Evolutionary conservation across 768 basidiomycete genomes (phyloP), one percentile per base, ranked within the genome.

Genomic region (Russula emetica): DNA sequence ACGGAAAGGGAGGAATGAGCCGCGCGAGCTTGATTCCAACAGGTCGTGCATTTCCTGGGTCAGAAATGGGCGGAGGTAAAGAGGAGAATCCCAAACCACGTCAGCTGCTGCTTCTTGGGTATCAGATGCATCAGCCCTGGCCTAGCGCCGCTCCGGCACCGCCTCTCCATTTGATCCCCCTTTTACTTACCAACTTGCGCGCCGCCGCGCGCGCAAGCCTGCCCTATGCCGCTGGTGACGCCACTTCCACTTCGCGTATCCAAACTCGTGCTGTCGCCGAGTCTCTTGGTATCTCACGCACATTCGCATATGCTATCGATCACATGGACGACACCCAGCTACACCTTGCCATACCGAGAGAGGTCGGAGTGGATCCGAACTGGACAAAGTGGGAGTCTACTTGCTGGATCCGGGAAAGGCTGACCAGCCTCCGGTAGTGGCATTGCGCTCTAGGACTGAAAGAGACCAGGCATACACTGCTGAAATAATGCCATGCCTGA

Each of bases 311-410:
- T 40, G 53, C 49, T 16, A 83, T n/a, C 73, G 69, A 14, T 70
- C 70, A 65, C 83, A 81, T n/a, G 75, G 71, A 4, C 77, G 5
- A 1, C 22, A 8, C 47, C 32, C 13, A 16, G 34, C 3, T 13
- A 28, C 28, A 10, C 24, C 20, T 16, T 16, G 24, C 34, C 11
- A 36, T 20, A 24, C 9, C 28, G 6, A 36, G 20, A 13, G 60
- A 22, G 20, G 44, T 5, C 2, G 32, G 44, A 20, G 32, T 16
- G 20, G 26, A 34, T n/a, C 24, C 20, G 9, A 10, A 62, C 9
- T 55, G 26, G 28, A 38, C 44, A 9, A 24, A 26, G 32, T 13
- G 32, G 10, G 54, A 38, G 9, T 20, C 8, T 14, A 26, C 7
- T 8, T 14, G 20, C 7, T 8, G 34, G 11, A n/a, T 14, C 34